Percentiles rank a stretch among this genome's conserved stretches.
These are phyloP conservation scores for Xylariaceae sp. DNA, from an alignment of 2,329 filamentous ascomycete species.

Conservation along the genomic window DNA sequence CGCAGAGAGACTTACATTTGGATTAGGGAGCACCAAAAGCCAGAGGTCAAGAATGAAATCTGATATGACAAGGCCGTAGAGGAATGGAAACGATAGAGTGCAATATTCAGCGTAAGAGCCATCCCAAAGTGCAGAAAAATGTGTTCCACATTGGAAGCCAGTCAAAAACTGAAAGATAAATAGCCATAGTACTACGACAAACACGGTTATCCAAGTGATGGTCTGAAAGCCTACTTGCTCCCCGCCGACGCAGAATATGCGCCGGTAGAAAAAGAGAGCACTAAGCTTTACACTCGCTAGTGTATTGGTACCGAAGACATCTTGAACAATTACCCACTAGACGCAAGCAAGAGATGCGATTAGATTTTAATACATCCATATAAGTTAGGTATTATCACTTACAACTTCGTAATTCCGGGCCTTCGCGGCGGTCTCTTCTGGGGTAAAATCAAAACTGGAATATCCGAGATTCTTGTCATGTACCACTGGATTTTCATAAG, in stretches of 20 bases:
- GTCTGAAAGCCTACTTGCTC: slow-evolving; percentile 8
- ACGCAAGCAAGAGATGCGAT: neutral
- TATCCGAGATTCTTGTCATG: slow-evolving; percentile 13
- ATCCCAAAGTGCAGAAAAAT: slow-evolving; percentile 23
- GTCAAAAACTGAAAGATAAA: slow-evolving; percentile 19
- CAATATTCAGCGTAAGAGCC: slow-evolving; percentile 21
- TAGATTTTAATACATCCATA: no score
- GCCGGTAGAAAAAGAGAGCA: slow-evolving; percentile 22
- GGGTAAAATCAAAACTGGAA: slow-evolving; percentile 10
- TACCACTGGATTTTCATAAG: slow-evolving; percentile 1
- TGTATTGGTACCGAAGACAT: slow-evolving; percentile 7
- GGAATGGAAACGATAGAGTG: slow-evolving; percentile 17
- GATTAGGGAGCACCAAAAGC: slow-evolving; percentile 20
- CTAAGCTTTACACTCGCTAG: slow-evolving; percentile 19
- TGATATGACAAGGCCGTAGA: slow-evolving; percentile 18
- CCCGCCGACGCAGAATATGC: slow-evolving; percentile 17
- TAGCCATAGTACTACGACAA: slow-evolving; percentile 17
- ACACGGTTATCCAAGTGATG: slow-evolving; percentile 9
- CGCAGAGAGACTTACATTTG: slow-evolving; percentile 7
- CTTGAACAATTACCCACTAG: slow-evolving; percentile 5
- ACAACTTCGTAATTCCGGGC: neutral
- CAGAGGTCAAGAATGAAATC: slow-evolving; percentile 22
- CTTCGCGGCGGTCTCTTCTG: slow-evolving; percentile 4
- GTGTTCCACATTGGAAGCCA: slow-evolving; percentile 22
- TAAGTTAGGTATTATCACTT: no score